These are phyloP conservation scores for Mycocentrospora acerina DNA, from an alignment of 2,329 filamentous ascomycete species.

Conservation along the genomic window DNA sequence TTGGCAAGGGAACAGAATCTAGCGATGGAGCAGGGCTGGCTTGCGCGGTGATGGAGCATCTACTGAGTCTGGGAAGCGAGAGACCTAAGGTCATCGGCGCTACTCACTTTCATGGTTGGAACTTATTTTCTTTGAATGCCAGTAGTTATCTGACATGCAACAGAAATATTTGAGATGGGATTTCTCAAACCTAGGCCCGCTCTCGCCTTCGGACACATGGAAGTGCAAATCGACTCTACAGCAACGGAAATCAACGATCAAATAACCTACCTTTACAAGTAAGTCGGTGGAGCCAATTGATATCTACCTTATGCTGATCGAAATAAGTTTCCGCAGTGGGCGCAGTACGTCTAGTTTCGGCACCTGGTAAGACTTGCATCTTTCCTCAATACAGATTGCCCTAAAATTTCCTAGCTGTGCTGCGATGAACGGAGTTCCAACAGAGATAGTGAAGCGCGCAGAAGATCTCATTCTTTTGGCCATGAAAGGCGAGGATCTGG, in stretches of 20 bases:
- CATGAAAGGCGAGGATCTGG: slow-evolving; percentile 73
- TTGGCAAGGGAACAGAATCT: slow-evolving; percentile 70
- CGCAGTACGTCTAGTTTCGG: slow-evolving; percentile 82
- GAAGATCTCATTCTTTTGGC: slow-evolving; percentile 70
- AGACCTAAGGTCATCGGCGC: slow-evolving; percentile 62
- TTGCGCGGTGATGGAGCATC: slow-evolving; percentile 61
- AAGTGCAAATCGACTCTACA: slow-evolving; percentile 61
- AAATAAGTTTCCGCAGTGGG: slow-evolving; percentile 56
- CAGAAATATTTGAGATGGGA: slow-evolving; percentile 69
- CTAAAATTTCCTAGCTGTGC: slow-evolving; percentile 62
- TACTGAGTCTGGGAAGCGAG: slow-evolving; percentile 51
- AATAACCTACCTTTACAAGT: slow-evolving; percentile 73
- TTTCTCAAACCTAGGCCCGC: slow-evolving; percentile 55
- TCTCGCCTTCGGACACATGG: slow-evolving; percentile 69
- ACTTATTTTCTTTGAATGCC: slow-evolving; percentile 34
- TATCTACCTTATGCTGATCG: slow-evolving; percentile 11
- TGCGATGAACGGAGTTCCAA: slow-evolving; percentile 78
- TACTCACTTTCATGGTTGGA: slow-evolving; percentile 65
- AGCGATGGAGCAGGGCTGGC: slow-evolving; percentile 66
- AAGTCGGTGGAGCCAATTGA: slow-evolving; percentile 17
- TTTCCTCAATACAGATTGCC: too few species aligned
- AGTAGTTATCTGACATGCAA: slow-evolving; percentile 47
- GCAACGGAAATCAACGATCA: slow-evolving; percentile 59
- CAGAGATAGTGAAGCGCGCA: slow-evolving; percentile 71
- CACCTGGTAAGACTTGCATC: slow-evolving; percentile 52